Conservation (phyloP, 768 basidiomycete species). For the Leccinum fibrillosum region DNA sequence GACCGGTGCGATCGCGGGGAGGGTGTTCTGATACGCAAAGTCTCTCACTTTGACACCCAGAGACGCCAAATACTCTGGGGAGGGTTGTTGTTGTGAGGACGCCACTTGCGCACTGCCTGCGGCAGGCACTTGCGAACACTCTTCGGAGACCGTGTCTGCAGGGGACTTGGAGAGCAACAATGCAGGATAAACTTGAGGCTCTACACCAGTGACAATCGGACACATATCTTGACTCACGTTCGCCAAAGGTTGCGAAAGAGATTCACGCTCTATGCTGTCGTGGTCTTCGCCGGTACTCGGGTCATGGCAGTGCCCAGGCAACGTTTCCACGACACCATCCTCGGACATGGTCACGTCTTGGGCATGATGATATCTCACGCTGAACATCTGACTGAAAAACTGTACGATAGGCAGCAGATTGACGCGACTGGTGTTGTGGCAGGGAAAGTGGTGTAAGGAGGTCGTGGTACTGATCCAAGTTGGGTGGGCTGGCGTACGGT, state of each 20-base stretch:
- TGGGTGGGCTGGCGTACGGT: conserved; percentile 6
- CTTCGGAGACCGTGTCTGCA: conserved; percentile 9
- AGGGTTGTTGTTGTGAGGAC: conserved; percentile 38
- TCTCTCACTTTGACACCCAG: conserved; percentile 48
- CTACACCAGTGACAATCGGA: conserved; percentile 25
- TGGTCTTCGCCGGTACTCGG: conserved; percentile 1
- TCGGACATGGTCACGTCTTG: conserved; percentile 4
- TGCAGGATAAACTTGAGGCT: conserved; percentile 33
- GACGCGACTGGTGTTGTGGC: background rate
- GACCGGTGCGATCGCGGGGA: conserved; percentile 58
- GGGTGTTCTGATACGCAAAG: conserved; percentile 66
- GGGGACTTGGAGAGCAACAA: conserved; percentile 22
- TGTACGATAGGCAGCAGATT: background rate
- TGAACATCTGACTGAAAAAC: conserved; percentile 12
- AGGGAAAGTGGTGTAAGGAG: conserved; percentile 4
- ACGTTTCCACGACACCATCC: conserved; percentile 1
- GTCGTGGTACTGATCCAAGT: conserved; percentile 29
- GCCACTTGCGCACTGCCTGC: background rate
- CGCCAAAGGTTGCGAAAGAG: conserved; percentile 21
- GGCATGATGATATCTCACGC: conserved; percentile 8
- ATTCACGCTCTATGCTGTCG: conserved; percentile 18
- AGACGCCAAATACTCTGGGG: conserved; percentile 25
- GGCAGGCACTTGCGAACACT: conserved; percentile 18
- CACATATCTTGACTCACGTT: conserved; percentile 37
- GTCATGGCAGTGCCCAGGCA: background rate